Percentiles rank a stretch among this genome's conserved stretches.
Evolutionary conservation across 108 stramenopile genomes (phyloP).

Genomic region (Chaetoceros muelleri): DNA sequence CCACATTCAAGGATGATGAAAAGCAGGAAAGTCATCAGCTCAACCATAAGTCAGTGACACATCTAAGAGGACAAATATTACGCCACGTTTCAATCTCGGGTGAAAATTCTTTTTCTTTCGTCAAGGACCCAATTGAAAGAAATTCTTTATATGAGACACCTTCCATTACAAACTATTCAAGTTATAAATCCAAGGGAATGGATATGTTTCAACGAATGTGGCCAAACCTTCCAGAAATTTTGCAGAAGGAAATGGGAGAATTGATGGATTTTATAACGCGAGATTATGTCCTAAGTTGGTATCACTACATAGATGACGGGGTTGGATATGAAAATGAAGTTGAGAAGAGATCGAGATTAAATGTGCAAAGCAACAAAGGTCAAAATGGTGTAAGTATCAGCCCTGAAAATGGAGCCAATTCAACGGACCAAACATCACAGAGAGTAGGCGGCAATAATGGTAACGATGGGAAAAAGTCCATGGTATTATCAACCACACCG

Average conservation of each 20-base stretch:
- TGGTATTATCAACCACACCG: slow-evolving; percentile 28
- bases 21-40: not conserved
- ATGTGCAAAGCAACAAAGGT: not conserved
- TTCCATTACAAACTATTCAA: not conserved
- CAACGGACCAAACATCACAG: not conserved
- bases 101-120: slow-evolving; percentile 8
- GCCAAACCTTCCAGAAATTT: slow-evolving; percentile 46
- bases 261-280: slow-evolving; percentile 65
- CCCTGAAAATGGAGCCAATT: not conserved
- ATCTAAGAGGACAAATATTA: slow-evolving; percentile 21
- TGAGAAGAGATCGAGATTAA: not conserved
- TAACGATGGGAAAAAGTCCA: slow-evolving; percentile 14
- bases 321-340: slow-evolving; percentile 10
- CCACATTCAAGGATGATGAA: too few species aligned
- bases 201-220: slow-evolving; percentile 37
- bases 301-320: slow-evolving; percentile 30
- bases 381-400: not conserved
- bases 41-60: slow-evolving; percentile 7
- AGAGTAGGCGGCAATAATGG: slow-evolving; percentile 12
- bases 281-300: slow-evolving; percentile 63
- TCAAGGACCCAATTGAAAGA: slow-evolving; percentile 21
- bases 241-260: slow-evolving; percentile 46
- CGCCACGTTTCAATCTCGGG: not conserved
- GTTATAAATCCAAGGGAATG: slow-evolving; percentile 7
- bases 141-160: slow-evolving; percentile 2